Percentiles rank a stretch among this genome's conserved stretches.
These are phyloP conservation scores for Aspergillus pseudonomiae DNA, from an alignment of 2,329 filamentous ascomycete genomes.

Conservation along the genomic window DNA sequence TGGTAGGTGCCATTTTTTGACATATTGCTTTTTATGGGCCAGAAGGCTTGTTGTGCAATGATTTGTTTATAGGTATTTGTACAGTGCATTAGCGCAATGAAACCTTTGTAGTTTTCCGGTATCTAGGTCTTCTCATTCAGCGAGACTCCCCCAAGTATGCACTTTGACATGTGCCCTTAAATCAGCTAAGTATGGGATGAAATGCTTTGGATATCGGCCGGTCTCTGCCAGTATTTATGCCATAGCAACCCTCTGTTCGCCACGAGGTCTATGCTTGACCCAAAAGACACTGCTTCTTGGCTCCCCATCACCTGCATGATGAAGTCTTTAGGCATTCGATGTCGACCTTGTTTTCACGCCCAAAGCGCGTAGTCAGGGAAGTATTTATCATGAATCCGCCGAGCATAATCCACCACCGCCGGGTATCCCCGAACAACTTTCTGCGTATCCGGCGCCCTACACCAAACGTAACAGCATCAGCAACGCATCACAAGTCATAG, in stretches of 20 bases:
- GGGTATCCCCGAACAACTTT: constrained; percentile 52
- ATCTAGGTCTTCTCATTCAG: background rate
- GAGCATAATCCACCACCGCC: constrained; percentile 58
- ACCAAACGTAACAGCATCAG: constrained; percentile 10
- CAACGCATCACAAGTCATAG: background rate
- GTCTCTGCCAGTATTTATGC: background rate
- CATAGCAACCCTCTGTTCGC: background rate
- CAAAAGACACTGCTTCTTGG: background rate
- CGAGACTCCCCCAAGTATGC: background rate
- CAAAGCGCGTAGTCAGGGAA: constrained; percentile 61
- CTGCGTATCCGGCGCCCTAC: constrained; percentile 53
- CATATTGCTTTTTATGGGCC: constrained; percentile 26
- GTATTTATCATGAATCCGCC: constrained; percentile 57
- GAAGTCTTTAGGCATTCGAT: background rate
- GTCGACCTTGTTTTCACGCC: constrained; percentile 11
- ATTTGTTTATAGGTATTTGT: constrained; percentile 33
- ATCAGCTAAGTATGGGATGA: background rate
- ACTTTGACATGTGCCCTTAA: background rate
- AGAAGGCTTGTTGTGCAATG: constrained; percentile 29
- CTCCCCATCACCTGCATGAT: background rate
- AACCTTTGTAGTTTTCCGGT: constrained; percentile 4
- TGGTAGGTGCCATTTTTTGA: constrained; percentile 40
- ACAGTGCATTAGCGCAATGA: constrained; percentile 22
- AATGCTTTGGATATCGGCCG: background rate
- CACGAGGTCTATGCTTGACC: background rate